phyloP scores from a whole-genome alignment of 208 protist species.

The Tritrichomonas foetus region DNA sequence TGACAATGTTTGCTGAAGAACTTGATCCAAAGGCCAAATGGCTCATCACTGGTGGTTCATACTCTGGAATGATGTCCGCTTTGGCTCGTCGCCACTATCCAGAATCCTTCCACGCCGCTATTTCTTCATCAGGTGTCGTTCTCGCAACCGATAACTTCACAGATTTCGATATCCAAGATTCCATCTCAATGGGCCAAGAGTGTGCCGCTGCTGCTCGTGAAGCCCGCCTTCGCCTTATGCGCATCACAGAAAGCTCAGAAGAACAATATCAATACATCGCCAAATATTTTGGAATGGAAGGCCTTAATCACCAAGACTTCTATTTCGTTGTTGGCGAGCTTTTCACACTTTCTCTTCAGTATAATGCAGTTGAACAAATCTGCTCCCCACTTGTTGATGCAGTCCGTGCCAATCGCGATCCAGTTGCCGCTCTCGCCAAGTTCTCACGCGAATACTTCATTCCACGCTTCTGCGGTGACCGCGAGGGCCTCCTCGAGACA shows the following conservation, averaged over 20 bases:
- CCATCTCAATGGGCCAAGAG: neutral
- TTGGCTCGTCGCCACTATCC: neutral
- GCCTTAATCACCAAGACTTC: neutral
- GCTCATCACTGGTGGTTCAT: slow-evolving; percentile 5
- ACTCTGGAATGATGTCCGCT: neutral
- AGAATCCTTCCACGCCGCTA: neutral
- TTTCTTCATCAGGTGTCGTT: slow-evolving; percentile 26
- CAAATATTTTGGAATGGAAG: neutral
- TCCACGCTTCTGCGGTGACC: neutral
- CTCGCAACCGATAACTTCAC: neutral
- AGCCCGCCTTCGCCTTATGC: neutral
- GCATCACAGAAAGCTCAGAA: neutral
- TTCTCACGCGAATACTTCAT: neutral
- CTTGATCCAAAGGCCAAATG: neutral
- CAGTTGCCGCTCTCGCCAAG: neutral
- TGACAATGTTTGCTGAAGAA: neutral
- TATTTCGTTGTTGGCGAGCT: neutral
- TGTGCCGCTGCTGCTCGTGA: neutral
- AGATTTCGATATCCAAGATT: neutral
- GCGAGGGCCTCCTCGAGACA: no score
- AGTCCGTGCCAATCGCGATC: neutral
- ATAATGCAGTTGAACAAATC: neutral
- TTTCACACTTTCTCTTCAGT: neutral
- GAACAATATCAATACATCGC: neutral
- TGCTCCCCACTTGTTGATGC: neutral